Base-by-base conservation (phyloP, 495 filamentous ascomycete species). In the Penicillium desertorum region DNA sequence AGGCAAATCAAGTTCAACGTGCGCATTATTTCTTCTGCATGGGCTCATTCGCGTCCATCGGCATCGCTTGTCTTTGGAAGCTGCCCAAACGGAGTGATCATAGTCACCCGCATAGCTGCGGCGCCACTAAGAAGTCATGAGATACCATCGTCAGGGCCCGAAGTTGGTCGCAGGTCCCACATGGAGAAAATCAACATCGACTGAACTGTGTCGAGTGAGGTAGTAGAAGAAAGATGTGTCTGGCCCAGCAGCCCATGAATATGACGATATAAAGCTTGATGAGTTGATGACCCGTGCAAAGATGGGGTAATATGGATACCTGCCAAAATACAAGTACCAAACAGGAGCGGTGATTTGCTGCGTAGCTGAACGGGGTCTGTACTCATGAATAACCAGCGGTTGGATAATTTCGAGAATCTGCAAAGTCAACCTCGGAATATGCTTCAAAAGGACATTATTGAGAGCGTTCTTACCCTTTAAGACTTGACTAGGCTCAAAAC, bases 321-420 rank as follows among this genome's bases (percentile, higher is more conserved):
- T 5, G 34, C 34, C 34, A 36, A 16, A 2, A 36, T 36, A 36
- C 34, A 36, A 16, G 34, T 36, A 16, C 34, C 34, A 36, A 36
- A 36, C 5, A 36, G 14, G 11, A 64, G 37, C 2, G 59, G 37
- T 8, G 62, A 64, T 30, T 56, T 62, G 8, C 43, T 22, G 2
- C 56, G 43, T 27, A 64, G 12, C 4, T 56, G 46, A 1, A 27
- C 25, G 1, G 49, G 59, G 11, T 59, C 48, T 19, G 52, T 64
- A 37, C 20, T 59, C 55, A 64, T 59, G 19, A 64, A 64, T 25
- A 64, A 29, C 62, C 62, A 64, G 19, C 62, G 62, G 32, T 56
- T 64, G 5, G 62, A 64, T 36, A 62, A 6, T 7, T 64, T 61
- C 5, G 51, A 59, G 30, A 61, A 64, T 22, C 62, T 65, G 41